Evolutionary conservation across 495 filamentous ascomycete genomes (phyloP).

Genomic region (Astrothelium subdiscretum): DNA sequence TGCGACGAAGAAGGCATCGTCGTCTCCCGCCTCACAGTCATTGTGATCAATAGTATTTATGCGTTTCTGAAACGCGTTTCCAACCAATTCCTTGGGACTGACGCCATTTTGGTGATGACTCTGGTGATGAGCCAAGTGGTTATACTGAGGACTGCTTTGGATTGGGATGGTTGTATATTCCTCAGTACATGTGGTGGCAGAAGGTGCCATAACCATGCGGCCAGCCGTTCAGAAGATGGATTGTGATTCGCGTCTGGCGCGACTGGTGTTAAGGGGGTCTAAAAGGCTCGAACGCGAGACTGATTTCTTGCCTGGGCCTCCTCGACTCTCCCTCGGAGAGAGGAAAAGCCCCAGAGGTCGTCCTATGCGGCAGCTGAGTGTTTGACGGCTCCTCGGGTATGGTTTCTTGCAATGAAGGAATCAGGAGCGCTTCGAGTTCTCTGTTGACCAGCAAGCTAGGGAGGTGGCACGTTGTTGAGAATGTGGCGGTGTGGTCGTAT

Average conservation of each 20-base stretch:
- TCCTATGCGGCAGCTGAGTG: constrained; percentile 98
- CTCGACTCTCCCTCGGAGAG: constrained; percentile 87
- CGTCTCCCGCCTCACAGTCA: constrained; percentile 73
- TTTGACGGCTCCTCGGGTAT: constrained; percentile 42
- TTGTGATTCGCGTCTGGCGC: constrained; percentile 12
- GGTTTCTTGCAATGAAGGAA: constrained; percentile 34
- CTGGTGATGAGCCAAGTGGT: constrained; percentile 16
- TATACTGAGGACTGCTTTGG: not conserved
- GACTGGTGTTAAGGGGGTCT: constrained; percentile 68
- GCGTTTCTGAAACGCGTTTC: constrained; percentile 67
- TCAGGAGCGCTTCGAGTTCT: constrained; percentile 37
- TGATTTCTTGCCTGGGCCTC: constrained; percentile 68
- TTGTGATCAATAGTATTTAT: constrained; percentile 75
- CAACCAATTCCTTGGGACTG: constrained; percentile 43
- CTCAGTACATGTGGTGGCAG: constrained; percentile 43
- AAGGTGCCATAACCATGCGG: constrained; percentile 61
- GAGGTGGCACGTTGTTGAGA: constrained; percentile 59
- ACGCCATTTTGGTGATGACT: constrained; percentile 17
- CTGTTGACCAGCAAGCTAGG: constrained; percentile 39
- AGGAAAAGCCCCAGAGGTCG: constrained; percentile 91
- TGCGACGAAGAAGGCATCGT: constrained; percentile 96
- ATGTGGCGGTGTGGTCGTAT: constrained; percentile 46
- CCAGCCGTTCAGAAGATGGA: constrained; percentile 15
- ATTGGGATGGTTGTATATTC: constrained; percentile 17
- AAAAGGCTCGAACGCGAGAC: constrained; percentile 73